Conservation (phyloP, 2,329 filamentous ascomycete species). For the Alternaria longipes region DNA sequence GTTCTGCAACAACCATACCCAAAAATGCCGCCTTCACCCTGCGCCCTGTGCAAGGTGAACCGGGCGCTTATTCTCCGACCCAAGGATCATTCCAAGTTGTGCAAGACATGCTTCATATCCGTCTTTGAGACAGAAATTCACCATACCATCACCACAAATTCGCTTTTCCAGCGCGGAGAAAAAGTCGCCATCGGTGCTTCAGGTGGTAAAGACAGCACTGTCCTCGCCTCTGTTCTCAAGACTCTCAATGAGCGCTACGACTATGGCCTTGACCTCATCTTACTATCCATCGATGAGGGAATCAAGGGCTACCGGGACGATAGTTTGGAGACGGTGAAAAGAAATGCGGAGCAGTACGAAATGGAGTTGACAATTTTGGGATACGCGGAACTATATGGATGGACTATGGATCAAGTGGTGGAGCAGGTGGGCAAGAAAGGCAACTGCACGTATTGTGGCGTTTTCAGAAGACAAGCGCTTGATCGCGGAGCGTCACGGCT, state of each 20-base stretch:
- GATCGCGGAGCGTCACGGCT: slow-evolving; percentile 90
- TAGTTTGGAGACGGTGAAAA: slow-evolving; percentile 93
- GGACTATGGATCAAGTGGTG: slow-evolving; percentile 99
- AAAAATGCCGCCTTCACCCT: slow-evolving; percentile 78
- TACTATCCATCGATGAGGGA: slow-evolving; percentile 94
- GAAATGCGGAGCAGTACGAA: slow-evolving; percentile 88
- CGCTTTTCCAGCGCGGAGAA: slow-evolving; percentile 85
- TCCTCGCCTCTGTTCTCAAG: slow-evolving; percentile 92
- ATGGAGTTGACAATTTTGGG: slow-evolving; percentile 93
- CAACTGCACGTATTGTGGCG: slow-evolving; percentile 98
- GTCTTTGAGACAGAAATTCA: slow-evolving; percentile 95
- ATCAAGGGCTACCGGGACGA: slow-evolving; percentile 98
- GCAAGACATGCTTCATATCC: slow-evolving; percentile 84
- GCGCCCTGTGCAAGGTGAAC: slow-evolving; percentile 76
- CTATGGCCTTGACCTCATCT: slow-evolving; percentile 84
- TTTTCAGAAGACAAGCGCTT: slow-evolving; percentile 92
- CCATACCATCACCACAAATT: slow-evolving; percentile 83
- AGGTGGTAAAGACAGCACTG: slow-evolving; percentile 96
- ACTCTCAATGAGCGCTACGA: slow-evolving; percentile 89
- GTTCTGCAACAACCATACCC: slow-evolving; percentile 7
- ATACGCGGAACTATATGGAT: slow-evolving; percentile 93
- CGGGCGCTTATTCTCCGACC: slow-evolving; percentile 91
- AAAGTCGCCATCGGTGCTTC: slow-evolving; percentile 93
- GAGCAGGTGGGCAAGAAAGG: slow-evolving; percentile 96
- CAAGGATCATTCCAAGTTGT: slow-evolving; percentile 94